Base-by-base conservation (phyloP, 2,329 filamentous ascomycete genomes). In the Fusarium duplospermum region DNA sequence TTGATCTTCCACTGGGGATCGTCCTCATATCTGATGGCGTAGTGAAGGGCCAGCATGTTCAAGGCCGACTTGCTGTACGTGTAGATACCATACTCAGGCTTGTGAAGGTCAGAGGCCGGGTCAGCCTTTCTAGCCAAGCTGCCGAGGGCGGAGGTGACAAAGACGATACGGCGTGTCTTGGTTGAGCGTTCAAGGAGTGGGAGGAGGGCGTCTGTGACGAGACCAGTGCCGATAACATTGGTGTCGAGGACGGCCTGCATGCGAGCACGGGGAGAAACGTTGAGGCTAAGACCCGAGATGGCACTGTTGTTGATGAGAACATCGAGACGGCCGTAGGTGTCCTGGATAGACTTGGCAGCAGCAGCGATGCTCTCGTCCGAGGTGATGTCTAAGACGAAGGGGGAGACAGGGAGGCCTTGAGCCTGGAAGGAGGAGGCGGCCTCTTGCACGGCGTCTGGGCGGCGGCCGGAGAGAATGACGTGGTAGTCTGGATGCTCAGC, bases 11-110 rank as follows among this genome's bases (percentile, higher is more conserved):
- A 67, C 36, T 64, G 29, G 1, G 57, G 10, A 27, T 73, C 52
- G 9, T 65, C 45, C 38, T 74, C 66, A 29, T 66, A 69, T 18
- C 42, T 60, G 57, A 42, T 29, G 20, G 75, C 62, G 22, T 70
- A 72, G 58, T 74, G 66, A 20, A 76, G 63, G 16, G 52, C 64
- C 22, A 76, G 57, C 62, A 76, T 77, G 42, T 76, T 74, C 29
- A 76, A 66, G 11, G 66, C 64, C 16, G 71, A 62, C 59, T 74
- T 76, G 64, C 65, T 77, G 56, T 71, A 69, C 5, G 58, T 69
- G 54, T 73, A 74, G 27, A 40, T 42, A 20, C 68, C 64, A 40
- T 47, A 69, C 40, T 69, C 59, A 31, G 10, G 20, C 20, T 14
- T 38, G 29, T 42, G 40, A 27, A 56, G 45, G 6, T 33, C 33